Percentiles rank a stretch among this genome's conserved stretches.
These are phyloP conservation scores for Paxillus ammoniavirescens DNA, from an alignment of 768 basidiomycete genomes.

Conservation along the genomic window DNA sequence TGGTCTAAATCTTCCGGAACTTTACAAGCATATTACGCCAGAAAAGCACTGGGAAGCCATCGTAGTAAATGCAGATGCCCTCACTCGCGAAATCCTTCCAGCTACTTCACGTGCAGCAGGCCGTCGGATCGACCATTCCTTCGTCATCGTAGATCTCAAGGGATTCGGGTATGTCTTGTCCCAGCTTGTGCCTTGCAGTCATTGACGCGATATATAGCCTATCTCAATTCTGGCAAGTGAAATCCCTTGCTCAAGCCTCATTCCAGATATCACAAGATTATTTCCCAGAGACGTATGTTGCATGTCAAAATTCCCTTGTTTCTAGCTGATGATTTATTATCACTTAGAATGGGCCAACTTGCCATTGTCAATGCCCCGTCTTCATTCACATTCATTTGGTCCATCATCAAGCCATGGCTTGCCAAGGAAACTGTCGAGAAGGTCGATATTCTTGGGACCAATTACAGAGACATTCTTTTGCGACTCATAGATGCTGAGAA, in stretches of 20 bases:
- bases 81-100: conserved; percentile 65
- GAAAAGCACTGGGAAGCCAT: conserved; percentile 63
- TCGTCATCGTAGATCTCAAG: conserved; percentile 70
- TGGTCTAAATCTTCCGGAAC: conserved; percentile 52
- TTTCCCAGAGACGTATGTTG: conserved; percentile 70
- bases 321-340: neutral
- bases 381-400: conserved; percentile 74
- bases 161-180: conserved; percentile 56
- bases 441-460: conserved; percentile 59
- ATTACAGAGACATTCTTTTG: conserved; percentile 57
- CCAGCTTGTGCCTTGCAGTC: neutral
- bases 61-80: conserved; percentile 62
- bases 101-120: conserved; percentile 59
- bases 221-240: conserved; percentile 75
- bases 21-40: conserved; percentile 57
- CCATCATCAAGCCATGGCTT: conserved; percentile 66
- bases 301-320: neutral
- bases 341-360: conserved; percentile 65
- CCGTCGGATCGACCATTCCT: conserved; percentile 45
- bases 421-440: conserved; percentile 71
- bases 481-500: conserved; percentile 62
- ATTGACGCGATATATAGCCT: conserved; percentile 38
- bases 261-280: conserved; percentile 81
- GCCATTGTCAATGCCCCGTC: conserved; percentile 71
- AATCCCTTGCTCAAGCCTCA: conserved; percentile 54